Evolutionary conservation across 2,329 filamentous ascomycete species (phyloP).

Genomic region (Lecanosticta acicola): DNA sequence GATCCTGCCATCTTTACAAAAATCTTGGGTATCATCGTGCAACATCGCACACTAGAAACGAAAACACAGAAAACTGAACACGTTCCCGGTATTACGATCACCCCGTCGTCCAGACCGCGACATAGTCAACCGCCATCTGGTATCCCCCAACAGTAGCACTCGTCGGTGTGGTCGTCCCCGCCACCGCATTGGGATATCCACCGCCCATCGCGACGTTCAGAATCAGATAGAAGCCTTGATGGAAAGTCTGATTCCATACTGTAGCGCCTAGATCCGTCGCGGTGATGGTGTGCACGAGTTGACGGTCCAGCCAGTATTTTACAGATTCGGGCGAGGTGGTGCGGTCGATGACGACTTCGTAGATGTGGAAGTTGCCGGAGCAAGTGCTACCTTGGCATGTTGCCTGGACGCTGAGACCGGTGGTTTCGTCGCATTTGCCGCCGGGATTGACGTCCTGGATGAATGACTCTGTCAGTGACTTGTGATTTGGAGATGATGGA

Average conservation of each 20-base stretch:
- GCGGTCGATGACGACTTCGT: conserved; percentile 29
- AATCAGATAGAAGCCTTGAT: conserved; percentile 26
- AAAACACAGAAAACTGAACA: background rate
- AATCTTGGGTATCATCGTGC: too few species aligned
- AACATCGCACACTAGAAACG: too few species aligned
- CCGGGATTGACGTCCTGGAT: conserved; percentile 25
- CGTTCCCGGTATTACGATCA: background rate
- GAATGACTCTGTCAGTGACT: background rate
- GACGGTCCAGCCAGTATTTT: conserved; percentile 27
- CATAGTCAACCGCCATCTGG: conserved; percentile 23
- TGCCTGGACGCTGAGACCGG: conserved; percentile 19
- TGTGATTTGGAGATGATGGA: background rate
- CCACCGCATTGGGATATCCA: conserved; percentile 25
- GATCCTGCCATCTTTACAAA: too few species aligned
- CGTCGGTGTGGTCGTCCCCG: conserved; percentile 25
- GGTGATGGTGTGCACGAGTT: conserved; percentile 19
- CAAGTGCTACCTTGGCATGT: conserved; percentile 14
- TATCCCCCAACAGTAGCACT: conserved; percentile 14
- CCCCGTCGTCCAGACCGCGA: conserved; percentile 20
- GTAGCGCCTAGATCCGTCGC: conserved; percentile 20
- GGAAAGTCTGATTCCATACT: conserved; percentile 24
- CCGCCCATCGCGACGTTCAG: conserved; percentile 31
- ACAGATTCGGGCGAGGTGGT: conserved; percentile 18
- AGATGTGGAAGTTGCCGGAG: conserved; percentile 28
- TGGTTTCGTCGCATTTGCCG: conserved; percentile 30